Conservation (phyloP, 1,284 basidiomycete genomes). For the Cutaneotrichosporon cavernicola region DNA sequence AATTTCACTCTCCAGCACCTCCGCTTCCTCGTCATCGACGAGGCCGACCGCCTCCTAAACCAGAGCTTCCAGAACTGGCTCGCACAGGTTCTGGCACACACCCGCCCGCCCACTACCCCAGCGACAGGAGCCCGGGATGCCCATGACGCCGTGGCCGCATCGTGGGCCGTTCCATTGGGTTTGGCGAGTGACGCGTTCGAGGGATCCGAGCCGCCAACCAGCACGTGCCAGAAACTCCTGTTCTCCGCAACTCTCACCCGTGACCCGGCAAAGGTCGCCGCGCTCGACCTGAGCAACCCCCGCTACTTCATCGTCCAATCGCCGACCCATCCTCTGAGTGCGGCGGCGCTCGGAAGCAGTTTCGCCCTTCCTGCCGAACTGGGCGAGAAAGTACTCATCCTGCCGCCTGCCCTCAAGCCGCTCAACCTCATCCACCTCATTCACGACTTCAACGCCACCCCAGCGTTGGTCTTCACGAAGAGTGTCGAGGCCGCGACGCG, state of each 20-base stretch:
- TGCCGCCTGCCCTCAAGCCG: conserved; percentile 77
- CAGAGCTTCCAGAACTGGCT: conserved; percentile 98
- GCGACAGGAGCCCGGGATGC: conserved; percentile 14
- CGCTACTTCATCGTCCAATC: conserved; percentile 83
- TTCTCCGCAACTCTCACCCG: conserved; percentile 95
- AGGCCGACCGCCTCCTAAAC: conserved; percentile 90
- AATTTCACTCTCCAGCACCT: conserved; percentile 93
- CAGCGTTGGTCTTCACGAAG: conserved; percentile 89
- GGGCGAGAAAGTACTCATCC: conserved; percentile 80
- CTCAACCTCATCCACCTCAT: conserved; percentile 85
- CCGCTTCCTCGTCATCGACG: conserved; percentile 93
- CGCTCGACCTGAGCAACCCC: conserved; percentile 74
- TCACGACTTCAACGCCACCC: conserved; percentile 52
- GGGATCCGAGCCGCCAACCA: conserved; percentile 17
- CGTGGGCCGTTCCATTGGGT: conserved; percentile 48
- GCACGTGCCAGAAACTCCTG: conserved; percentile 81
- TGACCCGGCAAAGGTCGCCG: conserved; percentile 87
- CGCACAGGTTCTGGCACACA: conserved; percentile 70
- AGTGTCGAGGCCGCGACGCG: conserved; percentile 85
- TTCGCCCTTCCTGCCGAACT: conserved; percentile 80
- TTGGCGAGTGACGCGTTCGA: conserved; percentile 30
- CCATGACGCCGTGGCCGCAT: conserved; percentile 56
- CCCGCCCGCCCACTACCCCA: conserved; percentile 56
- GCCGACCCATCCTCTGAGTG: conserved; percentile 31
- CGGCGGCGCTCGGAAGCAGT: conserved; percentile 57